Evolutionary conservation across 2,329 filamentous ascomycete genomes (phyloP), one percentile per base, ranked within the genome.

Genomic region (Teratosphaeria zuluensis): DNA sequence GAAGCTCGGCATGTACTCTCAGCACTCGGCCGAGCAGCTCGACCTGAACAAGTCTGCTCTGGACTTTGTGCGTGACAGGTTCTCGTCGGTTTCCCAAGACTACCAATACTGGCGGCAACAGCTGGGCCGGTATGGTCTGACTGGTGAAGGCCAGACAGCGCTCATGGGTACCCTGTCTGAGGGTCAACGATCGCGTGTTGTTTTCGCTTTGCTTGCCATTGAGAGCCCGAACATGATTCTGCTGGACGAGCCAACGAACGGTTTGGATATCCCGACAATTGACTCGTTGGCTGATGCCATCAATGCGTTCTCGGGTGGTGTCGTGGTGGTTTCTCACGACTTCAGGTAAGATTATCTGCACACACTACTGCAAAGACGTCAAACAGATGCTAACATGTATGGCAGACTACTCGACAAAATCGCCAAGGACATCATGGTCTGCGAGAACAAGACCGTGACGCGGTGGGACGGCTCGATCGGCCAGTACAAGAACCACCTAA

Each of bases 101-200:
- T 95, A 96, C 81, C 94, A 99, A 80, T 99, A 94, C 85, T 99
- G 94, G 94, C 86, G 94, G 73, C 92, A 96, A 78, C 91, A 96
- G 80, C 89, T 99, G 42, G 94, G 94, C 70, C 84, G 87, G 65
- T 99, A 99, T 75, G 95, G 95, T 74, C 84, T 99, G 64, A 88
- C 85, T 59, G 95, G 95, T 74, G 91, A 97, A 63, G 81, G 90
- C 33, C 95, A 99, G 81, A 99, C 94, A 54, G 90, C 94, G 54
- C 83, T 97, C 73, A 99, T 99, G 87, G 95, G 94, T 63, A 99
- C 94, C 16, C 81, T 99, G 66, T 97, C 94, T 63, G 94, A 99
- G 74, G 94, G 94, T 57, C 94, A 99, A 79, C 95, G 95, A 84
- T 92, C 87, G 72, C 89, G 95, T 83, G 96, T 99, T 72, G 94